These are phyloP conservation scores for Poa annua DNA, from an alignment of 176 grass and related monocot genomes.

Conservation along the genomic window DNA sequence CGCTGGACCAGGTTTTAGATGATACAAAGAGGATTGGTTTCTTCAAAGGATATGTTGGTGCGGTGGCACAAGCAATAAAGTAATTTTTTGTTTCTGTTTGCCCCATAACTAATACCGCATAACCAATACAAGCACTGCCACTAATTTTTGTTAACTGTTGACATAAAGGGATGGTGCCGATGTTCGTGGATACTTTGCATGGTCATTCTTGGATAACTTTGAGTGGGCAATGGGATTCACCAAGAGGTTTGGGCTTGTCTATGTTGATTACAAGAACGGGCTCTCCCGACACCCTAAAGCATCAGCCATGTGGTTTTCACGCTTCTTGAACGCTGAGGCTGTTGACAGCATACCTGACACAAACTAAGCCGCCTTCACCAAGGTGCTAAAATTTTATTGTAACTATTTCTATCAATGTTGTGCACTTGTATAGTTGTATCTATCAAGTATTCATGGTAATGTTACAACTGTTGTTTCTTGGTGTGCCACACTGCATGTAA, in stretches of 20 bases:
- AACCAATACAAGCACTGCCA: conserved; percentile 8
- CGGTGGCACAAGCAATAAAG: conserved; percentile 79
- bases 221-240: conserved; percentile 98
- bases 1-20: conserved; percentile 64
- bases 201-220: conserved; percentile 95
- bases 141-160: conserved; percentile 32
- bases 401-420: not conserved
- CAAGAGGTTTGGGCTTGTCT: conserved; percentile 59
- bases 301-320: conserved; percentile 31
- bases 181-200: conserved; percentile 88
- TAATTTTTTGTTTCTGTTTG: conserved; percentile 36
- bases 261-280: conserved; percentile 31
- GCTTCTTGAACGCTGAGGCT: not conserved
- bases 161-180: conserved; percentile 71
- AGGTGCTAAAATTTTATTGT: not conserved
- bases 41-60: conserved; percentile 75
- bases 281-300: conserved; percentile 17
- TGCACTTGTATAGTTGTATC: not conserved
- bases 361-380: not conserved
- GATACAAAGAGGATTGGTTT: conserved; percentile 79
- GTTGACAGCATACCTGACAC: conserved; percentile 7
- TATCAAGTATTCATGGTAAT: not conserved
- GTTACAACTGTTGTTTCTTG: not conserved
- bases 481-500: not conserved
- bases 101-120: not conserved